Percentiles rank a stretch among this genome's conserved stretches.
phyloP scores from a whole-genome alignment of 768 basidiomycete genomes.

The Termitomyces sp. region DNA sequence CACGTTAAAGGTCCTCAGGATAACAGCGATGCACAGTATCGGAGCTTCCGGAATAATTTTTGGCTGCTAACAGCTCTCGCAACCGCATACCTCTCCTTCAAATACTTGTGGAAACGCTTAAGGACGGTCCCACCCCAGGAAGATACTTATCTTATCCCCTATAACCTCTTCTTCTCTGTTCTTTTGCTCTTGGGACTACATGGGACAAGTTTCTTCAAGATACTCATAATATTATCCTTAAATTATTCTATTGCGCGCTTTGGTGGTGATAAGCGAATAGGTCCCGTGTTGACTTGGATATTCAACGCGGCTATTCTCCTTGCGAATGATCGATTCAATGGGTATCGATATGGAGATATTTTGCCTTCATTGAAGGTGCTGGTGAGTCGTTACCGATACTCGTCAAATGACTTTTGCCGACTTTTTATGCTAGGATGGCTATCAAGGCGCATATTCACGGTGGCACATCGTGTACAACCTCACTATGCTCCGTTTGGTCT shows the following conservation, averaged over 20 bases:
- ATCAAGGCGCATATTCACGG: slow-evolving; percentile 75
- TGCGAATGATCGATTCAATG: slow-evolving; percentile 66
- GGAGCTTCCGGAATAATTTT: slow-evolving; percentile 78
- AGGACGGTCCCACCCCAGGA: slow-evolving; percentile 16
- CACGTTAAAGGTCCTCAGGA: slow-evolving; percentile 50
- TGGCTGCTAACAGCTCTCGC: slow-evolving; percentile 49
- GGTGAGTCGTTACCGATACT: slow-evolving; percentile 39
- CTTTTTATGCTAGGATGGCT: slow-evolving; percentile 41
- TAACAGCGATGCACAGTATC: slow-evolving; percentile 88
- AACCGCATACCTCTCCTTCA: slow-evolving; percentile 48
- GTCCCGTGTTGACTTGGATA: slow-evolving; percentile 61
- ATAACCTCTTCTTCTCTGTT: slow-evolving; percentile 55
- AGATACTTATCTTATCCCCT: slow-evolving; percentile 40
- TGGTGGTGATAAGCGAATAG: slow-evolving; percentile 34
- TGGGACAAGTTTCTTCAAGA: slow-evolving; percentile 75
- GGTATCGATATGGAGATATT: slow-evolving; percentile 62
- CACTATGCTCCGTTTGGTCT: slow-evolving; percentile 88
- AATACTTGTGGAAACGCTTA: slow-evolving; percentile 40
- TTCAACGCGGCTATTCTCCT: slow-evolving; percentile 76
- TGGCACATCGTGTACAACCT: slow-evolving; percentile 97
- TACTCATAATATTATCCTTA: slow-evolving; percentile 57
- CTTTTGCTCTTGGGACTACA: slow-evolving; percentile 71
- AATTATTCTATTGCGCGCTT: slow-evolving; percentile 65
- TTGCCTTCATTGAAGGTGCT: slow-evolving; percentile 49
- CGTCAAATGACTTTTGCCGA: not conserved